Evolutionary conservation across 164 flowering plant genomes (phyloP).

Genomic region (Tinospora cordifolia): DNA sequence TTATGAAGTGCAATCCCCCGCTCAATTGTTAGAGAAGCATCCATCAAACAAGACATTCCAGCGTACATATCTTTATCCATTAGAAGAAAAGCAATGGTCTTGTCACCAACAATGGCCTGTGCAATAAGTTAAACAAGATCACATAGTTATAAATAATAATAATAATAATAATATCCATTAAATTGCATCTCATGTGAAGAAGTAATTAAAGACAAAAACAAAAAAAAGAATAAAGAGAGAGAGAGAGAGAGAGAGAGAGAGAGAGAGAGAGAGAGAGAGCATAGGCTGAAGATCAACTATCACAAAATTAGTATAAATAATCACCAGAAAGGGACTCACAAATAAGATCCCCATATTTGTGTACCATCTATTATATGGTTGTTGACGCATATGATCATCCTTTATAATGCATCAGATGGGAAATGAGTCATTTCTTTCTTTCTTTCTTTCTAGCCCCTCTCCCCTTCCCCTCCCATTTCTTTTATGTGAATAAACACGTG

Average conservation of each 20-base stretch:
- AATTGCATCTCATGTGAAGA: neutral
- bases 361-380: neutral
- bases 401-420: neutral
- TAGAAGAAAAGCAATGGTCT: slow-evolving; percentile 76
- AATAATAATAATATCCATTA: neutral
- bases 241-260: too few species aligned
- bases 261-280: too few species aligned
- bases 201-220: too few species aligned
- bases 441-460: neutral
- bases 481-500: slow-evolving; percentile 1
- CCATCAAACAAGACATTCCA: slow-evolving; percentile 78
- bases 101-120: slow-evolving; percentile 95
- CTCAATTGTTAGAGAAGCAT: slow-evolving; percentile 70
- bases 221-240: too few species aligned
- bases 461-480: neutral
- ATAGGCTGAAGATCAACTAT: neutral
- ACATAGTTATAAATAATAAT: neutral
- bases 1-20: slow-evolving; percentile 97
- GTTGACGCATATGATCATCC: neutral
- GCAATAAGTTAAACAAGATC: slow-evolving; percentile 10
- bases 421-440: neutral
- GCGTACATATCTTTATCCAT: slow-evolving; percentile 96
- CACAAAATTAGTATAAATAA: too few species aligned
- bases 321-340: too few species aligned
- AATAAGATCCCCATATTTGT: neutral